Conservation (phyloP, 306 rosid species). For the Vigna trinervia region DNA sequence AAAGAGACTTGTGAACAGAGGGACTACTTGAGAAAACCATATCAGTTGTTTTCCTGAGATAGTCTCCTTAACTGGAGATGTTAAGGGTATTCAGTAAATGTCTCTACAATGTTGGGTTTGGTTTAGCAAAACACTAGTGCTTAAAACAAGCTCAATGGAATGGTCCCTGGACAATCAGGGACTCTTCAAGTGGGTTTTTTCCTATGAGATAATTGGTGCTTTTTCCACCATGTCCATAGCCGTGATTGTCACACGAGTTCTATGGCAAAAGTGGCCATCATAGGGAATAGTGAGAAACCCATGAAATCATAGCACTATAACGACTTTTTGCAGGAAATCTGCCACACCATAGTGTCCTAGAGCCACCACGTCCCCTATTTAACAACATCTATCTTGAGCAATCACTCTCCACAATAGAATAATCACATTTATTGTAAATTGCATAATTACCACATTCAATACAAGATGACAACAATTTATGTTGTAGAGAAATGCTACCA, state of each 20-base stretch:
- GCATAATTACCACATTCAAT: not conserved
- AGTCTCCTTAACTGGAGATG: not conserved
- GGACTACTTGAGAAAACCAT: not conserved
- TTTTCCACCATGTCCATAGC: not conserved
- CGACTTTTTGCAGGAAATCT: not conserved
- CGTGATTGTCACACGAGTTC: not conserved
- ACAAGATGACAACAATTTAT: not conserved
- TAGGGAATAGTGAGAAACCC: too few species aligned
- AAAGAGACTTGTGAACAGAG: not conserved
- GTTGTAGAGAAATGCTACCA: not conserved
- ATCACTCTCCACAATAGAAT: not conserved
- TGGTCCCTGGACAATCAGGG: not conserved
- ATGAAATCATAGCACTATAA: too few species aligned
- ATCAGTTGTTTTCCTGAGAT: not conserved
- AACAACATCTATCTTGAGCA: not conserved
- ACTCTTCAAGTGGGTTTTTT: not conserved
- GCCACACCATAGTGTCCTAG: not conserved
- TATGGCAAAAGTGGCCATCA: too few species aligned
- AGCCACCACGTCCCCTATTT: not conserved
- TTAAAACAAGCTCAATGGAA: not conserved
- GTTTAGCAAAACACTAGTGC: not conserved
- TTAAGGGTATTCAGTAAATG: not conserved
- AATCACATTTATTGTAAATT: not conserved
- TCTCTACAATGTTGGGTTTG: not conserved
- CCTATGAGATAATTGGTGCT: not conserved